Evolutionary conservation across 177 flowering plant species (phyloP), one percentile per base, ranked within the genome.

Genomic region (Vitis hybrid): DNA sequence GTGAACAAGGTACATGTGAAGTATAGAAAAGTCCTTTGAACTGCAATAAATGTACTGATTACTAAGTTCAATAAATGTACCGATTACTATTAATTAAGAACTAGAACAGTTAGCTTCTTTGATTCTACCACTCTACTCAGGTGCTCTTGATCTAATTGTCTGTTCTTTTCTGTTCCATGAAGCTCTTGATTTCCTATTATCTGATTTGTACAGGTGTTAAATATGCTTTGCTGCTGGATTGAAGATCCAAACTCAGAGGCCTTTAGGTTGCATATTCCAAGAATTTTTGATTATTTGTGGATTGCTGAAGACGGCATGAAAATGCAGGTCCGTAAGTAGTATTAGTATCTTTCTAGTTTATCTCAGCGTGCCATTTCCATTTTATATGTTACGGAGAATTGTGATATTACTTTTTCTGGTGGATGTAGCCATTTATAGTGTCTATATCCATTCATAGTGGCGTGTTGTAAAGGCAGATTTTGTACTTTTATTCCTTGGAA

Each of bases 261-360:
- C 20, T 86, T 86, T 74, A 86, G 85, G 73, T 70, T 86, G 78
- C 90, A 88, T 64, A 72, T 87, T 59, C 81, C 86, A 61, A 74
- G 85, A 75, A 75, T 85, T 10, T 51, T 21, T 66, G 87, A 82
- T 74, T 88, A 80, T 70, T 61, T 88, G 56, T 88, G 92, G 92
- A 52, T 88, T 76, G 92, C 91, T 20, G 91, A 88, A 80, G 91
- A 88, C 81, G 91, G 91, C 71, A 86, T 88, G 91, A 88, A 88
- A 79, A 88, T 88, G 90, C 86, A 88, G 92, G 92, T 85, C 1
- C 52, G 35, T 27, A 1, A 30, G 15, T 66, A 2, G 32, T 14
- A 3, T 21, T 18, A 13, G 46, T 21, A 62, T 67, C 11, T 32
- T 15, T 2, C n/a, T 53, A n/a, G 1, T 53, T 11, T 53, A 53